Base-by-base conservation (phyloP, 768 basidiomycete genomes). In the Phaeotremella skinneri region DNA sequence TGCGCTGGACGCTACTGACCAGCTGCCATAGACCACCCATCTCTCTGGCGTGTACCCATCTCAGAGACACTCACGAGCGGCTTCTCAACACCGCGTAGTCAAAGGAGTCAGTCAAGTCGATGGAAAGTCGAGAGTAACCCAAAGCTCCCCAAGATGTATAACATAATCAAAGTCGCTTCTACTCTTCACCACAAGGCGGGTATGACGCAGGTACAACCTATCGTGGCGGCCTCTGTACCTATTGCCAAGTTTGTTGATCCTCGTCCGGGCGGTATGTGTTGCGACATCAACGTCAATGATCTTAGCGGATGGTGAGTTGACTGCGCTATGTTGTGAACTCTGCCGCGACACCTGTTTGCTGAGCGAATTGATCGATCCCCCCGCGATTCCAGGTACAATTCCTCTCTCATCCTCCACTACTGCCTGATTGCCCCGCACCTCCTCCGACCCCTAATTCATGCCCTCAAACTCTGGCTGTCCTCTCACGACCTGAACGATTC, bases 231-330 rank as follows among this genome's bases (percentile, higher is more conserved):
- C 7, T 64, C 43, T 37, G 68, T 67, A 0, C 75, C 75, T 6
- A 76, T 76, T 41, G 67, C 68, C 52, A 74, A 74, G 50, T 76
- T 74, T 61, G 61, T 56, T 29, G 69, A 69, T 43, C 56, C 58
- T 1, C 27, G 37, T 3, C 42, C 59, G 20, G 55, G 58, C 14
- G 26, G 52, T 11, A 29, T 59, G 49, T 50, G 59, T 14, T 63
- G 70, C 23, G 74, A 76, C 52, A 59, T 76, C 55, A 76, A 76
- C 43, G 64, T 69, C 27, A 76, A 76, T 47, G 75, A 76, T 60
- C 64, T 76, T 13, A 69, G 71, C 2, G 71, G 71, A 53, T 73
- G 71, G 71, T 72, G 23, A 61, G 70, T 59, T 29, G 11, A 16
- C 17, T 16, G 14, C 21, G n/a, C 16, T 13, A 49, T 13, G 2